Base-by-base conservation (phyloP, 805 yeast genomes). In the Blastobotrys americana region DNA sequence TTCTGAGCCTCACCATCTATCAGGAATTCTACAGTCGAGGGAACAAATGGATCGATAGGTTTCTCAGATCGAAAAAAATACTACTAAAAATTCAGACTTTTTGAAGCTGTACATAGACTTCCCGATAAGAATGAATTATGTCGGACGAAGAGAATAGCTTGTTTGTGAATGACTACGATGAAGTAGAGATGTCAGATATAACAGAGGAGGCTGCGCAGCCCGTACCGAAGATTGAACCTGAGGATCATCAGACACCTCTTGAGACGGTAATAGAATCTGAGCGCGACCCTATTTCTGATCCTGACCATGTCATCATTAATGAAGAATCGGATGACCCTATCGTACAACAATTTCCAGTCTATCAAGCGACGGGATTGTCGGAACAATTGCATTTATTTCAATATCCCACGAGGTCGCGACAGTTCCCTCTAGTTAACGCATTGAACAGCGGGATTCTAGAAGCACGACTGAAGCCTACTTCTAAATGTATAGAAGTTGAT, bases 401-500 rank as follows among this genome's bases (percentile, higher is more conserved):
- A 56, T 81, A 74, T 52, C 84, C 84, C 2, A 81, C 82, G 3
- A 66, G 82, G 38, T 69, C 78, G 6, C 64, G 65, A 37, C 57
- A 53, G 4, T 64, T 74, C 41, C 67, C 74, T 0, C 67, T 71
- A 34, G 55, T 60, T 2, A 63, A 60, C 2, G 56, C 56, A 1
- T 59, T 57, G 28, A 66, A 66, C 46, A 67, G 70, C n/a, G 58
- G 64, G 8, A 58, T 68, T 27, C 59, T 71, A 48, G 64, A 64
- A 15, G 68, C 80, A 0, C 63, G 82, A 35, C 60, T 83, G 47
- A 90, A 88, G 56, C 75, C 75, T 1, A 66, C 72, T 21, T 71
- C 86, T 1, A 75, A 78, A 2, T 70, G 79, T 9, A 65, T 93
- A 48, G 95, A 86, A 59, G 73, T 89, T 31, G 85, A 82, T 48